Percentiles rank a stretch among this genome's conserved stretches.
Conservation (phyloP, 257 asterid genomes). For the Mentha longifolia region DNA sequence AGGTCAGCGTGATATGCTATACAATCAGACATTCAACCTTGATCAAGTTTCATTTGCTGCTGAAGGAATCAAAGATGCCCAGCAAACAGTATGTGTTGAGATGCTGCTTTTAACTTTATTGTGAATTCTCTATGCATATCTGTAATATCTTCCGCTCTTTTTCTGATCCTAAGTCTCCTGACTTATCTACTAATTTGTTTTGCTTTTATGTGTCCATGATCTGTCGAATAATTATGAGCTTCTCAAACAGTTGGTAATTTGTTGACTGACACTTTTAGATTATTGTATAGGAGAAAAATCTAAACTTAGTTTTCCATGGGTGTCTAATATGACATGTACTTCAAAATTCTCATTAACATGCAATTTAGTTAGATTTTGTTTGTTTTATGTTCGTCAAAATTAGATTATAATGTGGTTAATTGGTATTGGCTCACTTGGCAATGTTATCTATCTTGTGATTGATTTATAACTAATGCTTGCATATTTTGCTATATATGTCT, state of each 20-base stretch:
- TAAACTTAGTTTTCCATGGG: neutral
- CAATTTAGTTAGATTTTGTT: neutral
- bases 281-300: slow-evolving; percentile 11
- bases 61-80: slow-evolving; percentile 98
- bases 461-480: slow-evolving; percentile 32
- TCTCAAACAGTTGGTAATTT: slow-evolving; percentile 1
- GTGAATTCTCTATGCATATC: neutral
- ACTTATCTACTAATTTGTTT: neutral
- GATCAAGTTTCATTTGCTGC: slow-evolving; percentile 98
- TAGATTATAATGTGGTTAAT: slow-evolving; percentile 39
- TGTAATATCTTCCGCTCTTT: neutral
- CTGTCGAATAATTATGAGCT: slow-evolving; percentile 25
- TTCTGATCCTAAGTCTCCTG: slow-evolving; percentile 14
- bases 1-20: slow-evolving; percentile 98
- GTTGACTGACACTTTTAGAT: neutral
- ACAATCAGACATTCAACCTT: slow-evolving; percentile 89
- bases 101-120: slow-evolving; percentile 21
- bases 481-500: neutral
- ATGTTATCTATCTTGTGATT: slow-evolving; percentile 14
- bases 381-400: slow-evolving; percentile 13
- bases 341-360: neutral
- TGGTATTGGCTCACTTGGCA: slow-evolving; percentile 31
- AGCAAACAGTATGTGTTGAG: slow-evolving; percentile 81
- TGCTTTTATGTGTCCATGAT: slow-evolving; percentile 4
- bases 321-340: neutral